Base-by-base conservation (phyloP, 2,329 filamentous ascomycete species). In the Phoma sp. region DNA sequence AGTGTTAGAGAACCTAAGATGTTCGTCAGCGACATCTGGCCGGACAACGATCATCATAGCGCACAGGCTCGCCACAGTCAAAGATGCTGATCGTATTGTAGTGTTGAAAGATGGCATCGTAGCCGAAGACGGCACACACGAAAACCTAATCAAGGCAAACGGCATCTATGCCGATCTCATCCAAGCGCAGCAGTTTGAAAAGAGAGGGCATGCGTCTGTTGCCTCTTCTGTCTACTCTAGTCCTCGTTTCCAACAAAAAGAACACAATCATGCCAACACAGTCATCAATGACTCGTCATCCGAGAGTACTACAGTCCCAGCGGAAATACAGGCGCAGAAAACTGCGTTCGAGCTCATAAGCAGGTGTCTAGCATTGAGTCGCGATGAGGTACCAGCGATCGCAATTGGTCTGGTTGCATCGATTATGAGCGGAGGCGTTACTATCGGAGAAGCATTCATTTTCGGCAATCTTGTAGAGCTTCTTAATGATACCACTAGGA, bases 361-460 rank as follows among this genome's bases (percentile, higher is more conserved):
- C n/a, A 66, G 69, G 28, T 71, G 60, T 38, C 33, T 72, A 14
- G 39, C 54, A 1, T 23, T 70, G 43, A 77, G 72, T 37, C 74
- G 70, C 20, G 66, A 75, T 7, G 76, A 81, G 43, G 55, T 66
- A 2, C 63, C 69, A 7, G 72, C 80, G 36, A 74, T 80, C 18
- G 47, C 61, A 4, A 36, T 80, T 5, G 80, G 79, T 5, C 64
- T 82, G 4, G 34, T 74, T 33, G 76, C 77, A 6, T 81, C 80
- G 0, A 70, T 80, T 12, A 57, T 79, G 28, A 81, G 78, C 15
- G 81, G 78, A 18, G 76, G 73, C 4, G 74, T 83, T 28, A 78
- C 88, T 32, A 81, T 89, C 21, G 86, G 86, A 14, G 81, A 87
- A 57, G 64, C 62, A 3, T 57, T 71, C 14, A 59, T 72, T 5